A percentile compares a stretch with the other conserved stretches of the same genome.
These are phyloP conservation scores for Globisporangium lucens DNA, from an alignment of 352 stramenopile genomes.

Conservation along the genomic window DNA sequence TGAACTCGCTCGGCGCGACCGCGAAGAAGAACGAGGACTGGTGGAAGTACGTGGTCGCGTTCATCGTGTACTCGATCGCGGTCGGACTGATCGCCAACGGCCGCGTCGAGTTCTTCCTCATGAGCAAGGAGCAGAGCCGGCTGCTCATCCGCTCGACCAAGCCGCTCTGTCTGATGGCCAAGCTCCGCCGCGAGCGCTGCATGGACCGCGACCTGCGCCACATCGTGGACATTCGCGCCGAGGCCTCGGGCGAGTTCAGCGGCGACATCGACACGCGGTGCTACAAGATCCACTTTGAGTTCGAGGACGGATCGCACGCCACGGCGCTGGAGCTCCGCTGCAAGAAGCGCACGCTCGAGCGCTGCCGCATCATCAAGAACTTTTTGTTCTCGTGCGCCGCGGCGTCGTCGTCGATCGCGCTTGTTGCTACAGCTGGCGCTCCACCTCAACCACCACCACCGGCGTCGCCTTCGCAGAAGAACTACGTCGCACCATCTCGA, in stretches of 20 bases:
- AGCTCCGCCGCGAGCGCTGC: conserved; percentile 31
- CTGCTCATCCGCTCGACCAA: conserved; percentile 51
- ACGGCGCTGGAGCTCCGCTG: conserved; percentile 52
- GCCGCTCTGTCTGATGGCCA: conserved; percentile 38
- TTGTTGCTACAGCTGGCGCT: neutral
- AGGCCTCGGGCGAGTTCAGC: conserved; percentile 59
- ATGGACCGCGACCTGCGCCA: conserved; percentile 49
- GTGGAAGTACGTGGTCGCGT: conserved; percentile 71
- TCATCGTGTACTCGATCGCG: conserved; percentile 43
- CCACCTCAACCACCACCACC: neutral
- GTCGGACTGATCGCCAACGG: conserved; percentile 46
- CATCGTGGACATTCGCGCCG: conserved; percentile 63
- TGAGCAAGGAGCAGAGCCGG: conserved; percentile 40
- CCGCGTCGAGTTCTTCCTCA: conserved; percentile 57
- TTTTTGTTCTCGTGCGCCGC: conserved; percentile 32
- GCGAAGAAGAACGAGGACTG: conserved; percentile 25
- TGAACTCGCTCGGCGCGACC: conserved; percentile 20
- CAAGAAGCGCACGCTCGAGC: conserved; percentile 53
- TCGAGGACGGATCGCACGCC: conserved; percentile 52
- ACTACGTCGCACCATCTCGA: neutral
- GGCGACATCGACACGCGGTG: conserved; percentile 62
- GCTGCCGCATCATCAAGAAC: conserved; percentile 55
- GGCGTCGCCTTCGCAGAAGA: conserved; percentile 2
- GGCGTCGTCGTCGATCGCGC: neutral
- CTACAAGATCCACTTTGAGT: conserved; percentile 77